phyloP scores from a whole-genome alignment of 148 eudicot species.

The Arctostaphylos glauca region DNA sequence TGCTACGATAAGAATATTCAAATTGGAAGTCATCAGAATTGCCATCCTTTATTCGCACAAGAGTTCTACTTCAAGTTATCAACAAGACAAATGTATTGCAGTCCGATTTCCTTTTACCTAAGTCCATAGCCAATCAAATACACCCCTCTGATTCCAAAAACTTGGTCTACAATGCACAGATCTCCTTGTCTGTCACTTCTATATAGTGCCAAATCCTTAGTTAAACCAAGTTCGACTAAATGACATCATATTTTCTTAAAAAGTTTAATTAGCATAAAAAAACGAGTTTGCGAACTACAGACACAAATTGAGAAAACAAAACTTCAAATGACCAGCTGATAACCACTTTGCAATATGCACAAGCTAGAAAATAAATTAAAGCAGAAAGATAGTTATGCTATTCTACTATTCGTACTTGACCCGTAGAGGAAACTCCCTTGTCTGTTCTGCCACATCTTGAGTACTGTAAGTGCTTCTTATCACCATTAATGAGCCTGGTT shows the following conservation, averaged over 20 bases:
- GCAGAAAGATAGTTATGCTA: not conserved
- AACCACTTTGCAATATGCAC: not conserved
- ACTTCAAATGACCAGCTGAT: not conserved
- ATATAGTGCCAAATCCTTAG: not conserved
- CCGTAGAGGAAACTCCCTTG: slow-evolving; percentile 91
- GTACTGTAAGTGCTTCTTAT: slow-evolving; percentile 65
- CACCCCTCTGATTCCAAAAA: slow-evolving; percentile 5
- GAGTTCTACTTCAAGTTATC: not conserved
- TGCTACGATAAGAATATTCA: not conserved
- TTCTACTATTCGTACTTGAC: slow-evolving; percentile 57
- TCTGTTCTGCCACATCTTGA: slow-evolving; percentile 98
- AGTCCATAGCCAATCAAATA: not conserved
- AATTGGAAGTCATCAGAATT: not conserved
- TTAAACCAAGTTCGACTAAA: not conserved
- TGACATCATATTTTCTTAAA: not conserved
- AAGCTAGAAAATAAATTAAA: not conserved
- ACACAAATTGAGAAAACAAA: not conserved
- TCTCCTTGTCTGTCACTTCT: not conserved
- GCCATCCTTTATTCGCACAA: not conserved
- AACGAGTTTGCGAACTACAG: not conserved
- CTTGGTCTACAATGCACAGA: not conserved
- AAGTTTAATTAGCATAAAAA: not conserved
- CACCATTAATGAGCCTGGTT: slow-evolving; percentile 67
- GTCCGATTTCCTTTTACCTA: not conserved
- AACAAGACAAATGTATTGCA: not conserved